A percentile compares a stretch with the other conserved stretches of the same genome.
phyloP scores from a whole-genome alignment of 2,329 filamentous ascomycete species.

The Trichophyton simii region DNA sequence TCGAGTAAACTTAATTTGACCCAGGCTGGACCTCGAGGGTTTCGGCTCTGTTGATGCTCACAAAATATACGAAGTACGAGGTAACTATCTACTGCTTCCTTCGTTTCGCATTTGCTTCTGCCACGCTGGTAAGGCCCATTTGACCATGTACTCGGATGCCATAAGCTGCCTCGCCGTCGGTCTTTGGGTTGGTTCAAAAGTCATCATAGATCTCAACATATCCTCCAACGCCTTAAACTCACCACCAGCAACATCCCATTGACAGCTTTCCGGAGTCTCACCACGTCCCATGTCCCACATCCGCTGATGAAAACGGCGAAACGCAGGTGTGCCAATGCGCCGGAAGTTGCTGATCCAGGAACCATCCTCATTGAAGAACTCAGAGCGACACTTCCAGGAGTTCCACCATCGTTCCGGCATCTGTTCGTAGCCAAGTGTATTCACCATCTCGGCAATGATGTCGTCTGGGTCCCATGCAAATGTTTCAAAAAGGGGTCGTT shows the following conservation, averaged over 20 bases:
- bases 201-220: conserved; percentile 15
- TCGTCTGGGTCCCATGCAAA: conserved; percentile 16
- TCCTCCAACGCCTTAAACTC: conserved; percentile 15
- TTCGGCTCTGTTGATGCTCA: too few relatives aligned
- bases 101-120: conserved; percentile 12
- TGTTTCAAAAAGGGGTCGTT: conserved; percentile 17
- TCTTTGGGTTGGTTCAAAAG: conserved; percentile 15
- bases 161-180: conserved; percentile 14
- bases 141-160: conserved; percentile 14
- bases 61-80: too few relatives aligned
- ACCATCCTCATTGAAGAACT: conserved; percentile 16
- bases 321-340: conserved; percentile 13
- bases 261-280: conserved; percentile 15
- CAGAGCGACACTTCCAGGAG: conserved; percentile 13
- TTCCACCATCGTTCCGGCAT: conserved; percentile 13
- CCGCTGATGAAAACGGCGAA: conserved; percentile 12
- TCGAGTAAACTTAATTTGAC: too few relatives aligned
- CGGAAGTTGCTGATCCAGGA: conserved; percentile 14
- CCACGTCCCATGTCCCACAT: conserved; percentile 17
- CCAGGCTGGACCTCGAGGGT: too few relatives aligned
- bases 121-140: conserved; percentile 17
- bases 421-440: conserved; percentile 13
- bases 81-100: not conserved
- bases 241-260: conserved; percentile 17
- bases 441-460: conserved; percentile 17